Conservation (phyloP, 2,329 filamentous ascomycete genomes). For the Byssothecium circinans region DNA sequence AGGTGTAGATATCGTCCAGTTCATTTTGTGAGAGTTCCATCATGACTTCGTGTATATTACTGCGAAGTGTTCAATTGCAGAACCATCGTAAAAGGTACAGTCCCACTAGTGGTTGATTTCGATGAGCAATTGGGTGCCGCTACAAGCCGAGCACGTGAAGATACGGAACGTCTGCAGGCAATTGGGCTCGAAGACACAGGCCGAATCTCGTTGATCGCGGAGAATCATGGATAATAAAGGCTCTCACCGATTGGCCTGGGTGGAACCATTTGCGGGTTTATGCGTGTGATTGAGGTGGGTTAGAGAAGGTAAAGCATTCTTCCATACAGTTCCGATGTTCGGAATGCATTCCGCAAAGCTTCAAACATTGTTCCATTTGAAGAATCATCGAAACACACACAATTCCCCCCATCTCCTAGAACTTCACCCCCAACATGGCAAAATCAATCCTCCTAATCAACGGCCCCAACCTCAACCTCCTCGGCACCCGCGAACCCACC, state of each 20-base stretch:
- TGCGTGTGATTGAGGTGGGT: neutral
- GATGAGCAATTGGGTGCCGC: conserved; percentile 5
- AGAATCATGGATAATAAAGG: conserved; percentile 1
- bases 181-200: neutral
- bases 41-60: conserved; percentile 19
- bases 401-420: neutral
- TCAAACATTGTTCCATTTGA: neutral
- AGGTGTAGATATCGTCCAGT: conserved; percentile 67
- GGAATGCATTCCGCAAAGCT: conserved; percentile 2
- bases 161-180: neutral
- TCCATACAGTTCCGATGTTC: conserved; percentile 1
- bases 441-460: conserved; percentile 70
- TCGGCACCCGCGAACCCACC: conserved; percentile 72
- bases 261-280: neutral
- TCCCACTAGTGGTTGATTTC: neutral
- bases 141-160: conserved; percentile 15
- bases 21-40: conserved; percentile 45
- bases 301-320: conserved; percentile 4
- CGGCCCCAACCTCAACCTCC: conserved; percentile 80
- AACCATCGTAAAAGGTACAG: neutral
- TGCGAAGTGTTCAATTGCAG: neutral
- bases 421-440: conserved; percentile 27
- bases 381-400: neutral
- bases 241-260: too few relatives aligned
- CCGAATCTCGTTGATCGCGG: neutral